Evolutionary conservation across 345 rosid genomes (phyloP), one percentile per base, ranked within the genome.

Genomic region (Luvunga scandens): DNA sequence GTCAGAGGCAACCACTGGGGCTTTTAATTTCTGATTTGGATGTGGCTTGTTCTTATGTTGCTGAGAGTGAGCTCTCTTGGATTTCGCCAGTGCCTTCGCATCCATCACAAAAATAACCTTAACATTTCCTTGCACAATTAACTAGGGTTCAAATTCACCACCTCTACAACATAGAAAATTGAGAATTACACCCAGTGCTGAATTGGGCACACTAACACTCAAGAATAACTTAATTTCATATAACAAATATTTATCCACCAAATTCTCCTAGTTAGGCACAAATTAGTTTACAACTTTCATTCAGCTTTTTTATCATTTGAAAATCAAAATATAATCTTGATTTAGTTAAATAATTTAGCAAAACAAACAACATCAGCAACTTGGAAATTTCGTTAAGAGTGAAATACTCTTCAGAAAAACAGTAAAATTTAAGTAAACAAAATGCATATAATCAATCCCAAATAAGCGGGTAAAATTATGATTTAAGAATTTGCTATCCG

Each of bases 51-150:
- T 89, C 77, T 67, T 87, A 71, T 90, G 91, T 78, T 92, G 91
- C 64, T 83, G 92, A 65, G 95, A 85, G 78, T 92, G 97, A 72
- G 95, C 96, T 84, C 99, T 90, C 88, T 95, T 95, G 1, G 96
- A 93, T 84, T 87, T 93, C 7, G 97, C 97, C 71, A 90, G 75
- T n/a, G 94, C 76, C 80, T 95, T 93, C 4, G 92, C 63, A 50
- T 95, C 97, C 98, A 93, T 93, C 22, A 69, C 22, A 22, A 34
- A 16, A 22, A 77, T 61, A 10, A 42, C 24, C 33, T 21, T 27
- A 25, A 38, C 24, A 50, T 24, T 27, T 36, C 38, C 27, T 30
- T 42, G 13, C 45, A 66, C 59, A 57, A 34, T 25, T 22, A 25
- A 31, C 59, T 67, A 61, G 34, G 34, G 19, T 59, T 34, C 30